Evolutionary conservation across 1,139 yeast species (phyloP).

Genomic region (Candida sanyaensis): DNA sequence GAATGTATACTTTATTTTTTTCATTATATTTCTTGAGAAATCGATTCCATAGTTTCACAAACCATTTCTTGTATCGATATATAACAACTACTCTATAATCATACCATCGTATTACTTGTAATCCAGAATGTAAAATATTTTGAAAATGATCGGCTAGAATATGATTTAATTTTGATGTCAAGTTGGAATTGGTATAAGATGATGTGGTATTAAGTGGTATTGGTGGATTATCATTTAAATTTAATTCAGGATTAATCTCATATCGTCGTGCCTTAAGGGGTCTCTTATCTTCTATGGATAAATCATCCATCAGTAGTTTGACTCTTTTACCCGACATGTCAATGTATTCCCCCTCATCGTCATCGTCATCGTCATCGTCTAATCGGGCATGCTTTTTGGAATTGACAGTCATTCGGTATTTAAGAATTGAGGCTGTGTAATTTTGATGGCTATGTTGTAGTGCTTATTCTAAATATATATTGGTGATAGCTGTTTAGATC

Average conservation of each 20-base stretch:
- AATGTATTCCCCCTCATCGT: slow-evolving; percentile 10
- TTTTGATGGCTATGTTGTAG: no score
- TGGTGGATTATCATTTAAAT: slow-evolving; percentile 4
- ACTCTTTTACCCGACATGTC: slow-evolving; percentile 15
- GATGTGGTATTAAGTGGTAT: neutral
- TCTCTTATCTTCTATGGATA: slow-evolving; percentile 11
- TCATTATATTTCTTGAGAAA: slow-evolving; percentile 34
- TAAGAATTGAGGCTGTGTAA: neutral
- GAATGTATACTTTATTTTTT: slow-evolving; percentile 19
- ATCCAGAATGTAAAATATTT: slow-evolving; percentile 6
- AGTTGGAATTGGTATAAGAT: slow-evolving; percentile 9
- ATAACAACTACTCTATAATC: slow-evolving; percentile 25
- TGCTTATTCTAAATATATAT: no score
- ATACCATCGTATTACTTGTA: slow-evolving; percentile 24
- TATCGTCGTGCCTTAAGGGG: slow-evolving; percentile 1
- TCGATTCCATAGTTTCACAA: slow-evolving; percentile 37
- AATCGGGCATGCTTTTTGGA: slow-evolving; percentile 9
- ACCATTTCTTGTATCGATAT: slow-evolving; percentile 38
- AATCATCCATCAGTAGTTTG: slow-evolving; percentile 14
- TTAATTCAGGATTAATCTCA: slow-evolving; percentile 7
- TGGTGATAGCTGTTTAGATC: no score
- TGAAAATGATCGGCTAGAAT: slow-evolving; percentile 11
- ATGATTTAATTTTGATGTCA: slow-evolving; percentile 12
- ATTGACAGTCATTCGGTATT: neutral
- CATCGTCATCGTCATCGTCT: no score